These are phyloP conservation scores for Corymbia calophylla DNA, from an alignment of 441 rosid species.

Conservation along the genomic window DNA sequence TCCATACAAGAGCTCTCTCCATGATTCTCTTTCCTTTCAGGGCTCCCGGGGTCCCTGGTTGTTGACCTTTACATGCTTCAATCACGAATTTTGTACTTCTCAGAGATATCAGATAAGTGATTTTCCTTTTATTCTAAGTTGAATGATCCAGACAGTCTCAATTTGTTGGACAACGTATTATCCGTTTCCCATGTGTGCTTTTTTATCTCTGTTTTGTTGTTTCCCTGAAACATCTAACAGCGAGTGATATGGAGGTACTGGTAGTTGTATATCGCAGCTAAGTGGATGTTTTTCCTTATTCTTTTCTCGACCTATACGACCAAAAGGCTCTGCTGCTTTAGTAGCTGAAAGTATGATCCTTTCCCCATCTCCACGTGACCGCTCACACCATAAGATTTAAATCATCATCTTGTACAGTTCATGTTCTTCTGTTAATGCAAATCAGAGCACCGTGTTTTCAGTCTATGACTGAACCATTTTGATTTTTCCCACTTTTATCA, in stretches of 20 bases:
- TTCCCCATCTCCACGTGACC: background rate
- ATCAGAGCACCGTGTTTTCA: background rate
- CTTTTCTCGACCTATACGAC: background rate
- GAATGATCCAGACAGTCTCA: background rate
- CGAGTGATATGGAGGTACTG: background rate
- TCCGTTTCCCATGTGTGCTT: background rate
- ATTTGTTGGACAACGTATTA: background rate
- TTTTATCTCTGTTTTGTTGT: background rate
- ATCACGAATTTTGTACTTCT: background rate
- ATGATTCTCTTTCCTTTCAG: constrained; percentile 1
- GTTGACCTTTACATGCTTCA: background rate
- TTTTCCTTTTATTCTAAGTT: background rate
- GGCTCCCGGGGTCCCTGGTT: background rate
- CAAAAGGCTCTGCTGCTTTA: background rate
- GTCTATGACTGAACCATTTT: background rate
- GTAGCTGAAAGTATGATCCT: background rate
- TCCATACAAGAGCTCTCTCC: constrained; percentile 56
- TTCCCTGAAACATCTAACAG: background rate
- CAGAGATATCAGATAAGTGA: background rate
- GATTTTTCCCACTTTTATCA: background rate
- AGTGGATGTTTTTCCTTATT: background rate
- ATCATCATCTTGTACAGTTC: background rate
- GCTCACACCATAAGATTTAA: background rate
- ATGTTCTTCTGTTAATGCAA: background rate
- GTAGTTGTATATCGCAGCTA: background rate